A percentile compares a stretch with the other conserved stretches of the same genome.
Conservation (phyloP, 768 basidiomycete genomes). For the Megacollybia marginata region DNA sequence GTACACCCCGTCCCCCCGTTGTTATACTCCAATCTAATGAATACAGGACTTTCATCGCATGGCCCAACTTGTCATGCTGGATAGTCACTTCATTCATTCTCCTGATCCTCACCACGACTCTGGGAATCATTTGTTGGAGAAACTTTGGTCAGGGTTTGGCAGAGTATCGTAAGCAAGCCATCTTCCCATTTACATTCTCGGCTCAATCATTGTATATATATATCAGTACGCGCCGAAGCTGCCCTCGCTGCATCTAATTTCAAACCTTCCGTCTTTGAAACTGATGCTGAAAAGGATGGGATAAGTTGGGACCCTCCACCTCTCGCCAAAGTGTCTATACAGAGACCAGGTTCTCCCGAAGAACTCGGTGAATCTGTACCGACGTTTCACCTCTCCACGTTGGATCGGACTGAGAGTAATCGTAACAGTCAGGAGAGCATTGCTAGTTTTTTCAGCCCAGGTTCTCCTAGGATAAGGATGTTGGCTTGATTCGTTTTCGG, state of each 20-base stretch:
- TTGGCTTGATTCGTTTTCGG: no score
- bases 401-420: constrained; percentile 10
- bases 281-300: constrained; percentile 10
- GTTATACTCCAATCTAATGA: constrained; percentile 19
- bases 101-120: constrained; percentile 19
- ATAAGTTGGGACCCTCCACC: no score
- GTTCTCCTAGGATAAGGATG: no score
- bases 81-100: constrained; percentile 37
- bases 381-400: constrained; percentile 8
- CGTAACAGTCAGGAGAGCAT: neutral
- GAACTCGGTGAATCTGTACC: constrained; percentile 1
- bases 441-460: neutral
- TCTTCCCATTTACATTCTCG: neutral
- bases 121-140: constrained; percentile 22
- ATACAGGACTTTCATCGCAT: constrained; percentile 38
- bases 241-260: constrained; percentile 16
- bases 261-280: constrained; percentile 11
- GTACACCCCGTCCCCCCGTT: constrained; percentile 13
- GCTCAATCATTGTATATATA: neutral
- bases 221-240: constrained; percentile 12
- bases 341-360: neutral
- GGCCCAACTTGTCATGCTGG: constrained; percentile 42
- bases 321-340: no score
- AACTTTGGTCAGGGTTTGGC: constrained; percentile 47
- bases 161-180: constrained; percentile 40